Base-by-base conservation (phyloP, 257 asterid species). In the Solanum tarijense region DNA sequence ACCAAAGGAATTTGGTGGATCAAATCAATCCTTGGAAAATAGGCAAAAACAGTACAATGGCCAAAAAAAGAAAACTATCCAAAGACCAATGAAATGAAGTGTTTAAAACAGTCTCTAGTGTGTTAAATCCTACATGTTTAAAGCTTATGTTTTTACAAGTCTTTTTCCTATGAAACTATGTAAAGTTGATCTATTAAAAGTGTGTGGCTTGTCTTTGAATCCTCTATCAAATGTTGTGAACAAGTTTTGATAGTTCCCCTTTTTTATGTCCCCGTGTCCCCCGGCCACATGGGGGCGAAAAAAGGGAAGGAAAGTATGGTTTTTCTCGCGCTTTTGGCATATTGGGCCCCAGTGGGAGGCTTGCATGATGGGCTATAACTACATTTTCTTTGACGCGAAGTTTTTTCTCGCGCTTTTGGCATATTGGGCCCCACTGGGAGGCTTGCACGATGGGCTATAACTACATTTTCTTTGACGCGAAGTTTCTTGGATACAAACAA, bases 1-100 rank as follows among this genome's bases (percentile, higher is more conserved):
- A 89, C 87, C 10, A 94, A 92, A 88, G 98, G 98, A 8, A 60
- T 94, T 38, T 96, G 98, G 99, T 96, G 98, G 98, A 31, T 97
- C 34, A 97, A 97, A 89, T 97, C 98, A 78, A 25, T 97, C n/a
- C 89, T 95, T 4, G 98, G 95, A 25, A 96, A 91, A 83, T 95
- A 86, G 83, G 35, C 39, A 46, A 46, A 25, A 3, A 12, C 66
- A 81, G 85, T 81, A 27, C 27, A 46, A 29, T 46, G 68, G 68
- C 20, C 12, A 60, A 31, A 13, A 12, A 12, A 43, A 27, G 18
- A 46, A 16, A 79, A 27, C 25, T 27, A 29, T 32, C 39, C 35
- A 81, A 46, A 43, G 16, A 79, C 35, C 38, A 13, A 6, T 78
- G 12, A 38, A 76, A 41, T 41, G 36, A 78, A 9, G 7, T 79